phyloP scores from a whole-genome alignment of 768 basidiomycete genomes.

The Auriscalpium microsporum region DNA sequence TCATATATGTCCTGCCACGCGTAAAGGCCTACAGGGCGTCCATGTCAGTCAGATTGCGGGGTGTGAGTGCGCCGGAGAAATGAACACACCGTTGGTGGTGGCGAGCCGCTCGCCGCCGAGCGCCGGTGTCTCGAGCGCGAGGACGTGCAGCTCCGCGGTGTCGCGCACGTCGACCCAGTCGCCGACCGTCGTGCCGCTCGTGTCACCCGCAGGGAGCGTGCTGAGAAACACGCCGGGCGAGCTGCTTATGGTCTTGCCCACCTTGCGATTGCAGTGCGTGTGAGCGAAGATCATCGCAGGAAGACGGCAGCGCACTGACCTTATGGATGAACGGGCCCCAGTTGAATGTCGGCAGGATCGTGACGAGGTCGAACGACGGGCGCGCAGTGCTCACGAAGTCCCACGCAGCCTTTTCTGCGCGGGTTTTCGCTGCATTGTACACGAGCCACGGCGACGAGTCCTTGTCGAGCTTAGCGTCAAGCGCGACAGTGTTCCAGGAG shows the following conservation, averaged over 20 bases:
- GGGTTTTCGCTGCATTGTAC: slow-evolving; percentile 26
- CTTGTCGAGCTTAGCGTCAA: slow-evolving; percentile 23
- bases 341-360: neutral
- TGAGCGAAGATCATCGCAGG: neutral
- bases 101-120: neutral
- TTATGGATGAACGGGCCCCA: neutral
- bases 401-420: slow-evolving; percentile 22
- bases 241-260: neutral
- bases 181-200: neutral
- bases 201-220: neutral
- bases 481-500: slow-evolving; percentile 28
- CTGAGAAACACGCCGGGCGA: neutral
- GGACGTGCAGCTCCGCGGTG: neutral
- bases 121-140: neutral
- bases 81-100: neutral
- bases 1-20: neutral
- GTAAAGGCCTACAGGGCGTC: neutral
- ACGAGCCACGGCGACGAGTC: slow-evolving; percentile 22
- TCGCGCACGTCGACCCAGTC: neutral
- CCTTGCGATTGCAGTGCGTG: neutral
- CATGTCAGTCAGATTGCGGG: neutral
- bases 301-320: neutral
- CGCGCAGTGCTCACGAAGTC: neutral
- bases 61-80: neutral
- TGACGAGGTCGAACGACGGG: neutral